phyloP scores from a whole-genome alignment of 169 alveolate species.

The Amoebophrya sp. region DNA sequence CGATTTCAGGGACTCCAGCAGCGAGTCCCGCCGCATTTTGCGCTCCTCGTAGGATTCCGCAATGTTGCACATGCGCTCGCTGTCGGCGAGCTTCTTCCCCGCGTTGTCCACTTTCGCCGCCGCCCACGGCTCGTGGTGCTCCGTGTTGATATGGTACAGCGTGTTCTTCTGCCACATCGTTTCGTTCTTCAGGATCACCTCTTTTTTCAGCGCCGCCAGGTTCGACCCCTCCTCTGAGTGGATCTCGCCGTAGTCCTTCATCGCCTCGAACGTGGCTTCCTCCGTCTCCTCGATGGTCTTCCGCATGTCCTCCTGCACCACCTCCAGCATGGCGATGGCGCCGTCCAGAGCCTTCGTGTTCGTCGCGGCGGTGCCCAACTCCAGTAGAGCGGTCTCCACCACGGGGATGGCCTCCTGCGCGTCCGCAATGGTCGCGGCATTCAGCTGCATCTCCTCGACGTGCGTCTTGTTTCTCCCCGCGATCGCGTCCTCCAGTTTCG shows the following conservation, averaged over 20 bases:
- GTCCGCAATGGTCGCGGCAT: no score
- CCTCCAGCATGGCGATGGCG: not conserved
- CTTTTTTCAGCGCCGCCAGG: not conserved
- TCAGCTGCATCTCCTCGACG: no score
- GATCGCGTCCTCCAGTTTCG: no score
- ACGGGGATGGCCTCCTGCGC: not conserved
- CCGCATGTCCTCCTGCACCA: not conserved
- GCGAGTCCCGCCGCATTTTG: not conserved
- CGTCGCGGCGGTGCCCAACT: not conserved
- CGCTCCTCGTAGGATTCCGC: not conserved
- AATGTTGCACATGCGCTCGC: not conserved
- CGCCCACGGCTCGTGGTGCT: not conserved
- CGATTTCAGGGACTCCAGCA: not conserved
- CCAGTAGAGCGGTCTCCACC: not conserved
- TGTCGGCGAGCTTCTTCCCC: not conserved
- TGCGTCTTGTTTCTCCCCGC: no score
- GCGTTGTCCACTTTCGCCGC: not conserved
- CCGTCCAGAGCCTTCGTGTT: not conserved
- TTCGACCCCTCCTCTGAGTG: not conserved
- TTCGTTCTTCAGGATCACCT: not conserved
- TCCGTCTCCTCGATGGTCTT: not conserved
- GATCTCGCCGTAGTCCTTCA: not conserved
- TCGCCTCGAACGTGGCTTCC: not conserved
- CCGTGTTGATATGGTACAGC: not conserved
- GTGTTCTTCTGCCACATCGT: not conserved